Percentiles rank a stretch among this genome's conserved stretches.
These are phyloP conservation scores for Themeda triandra DNA, from an alignment of 176 grass and related monocot genomes.

Conservation along the genomic window DNA sequence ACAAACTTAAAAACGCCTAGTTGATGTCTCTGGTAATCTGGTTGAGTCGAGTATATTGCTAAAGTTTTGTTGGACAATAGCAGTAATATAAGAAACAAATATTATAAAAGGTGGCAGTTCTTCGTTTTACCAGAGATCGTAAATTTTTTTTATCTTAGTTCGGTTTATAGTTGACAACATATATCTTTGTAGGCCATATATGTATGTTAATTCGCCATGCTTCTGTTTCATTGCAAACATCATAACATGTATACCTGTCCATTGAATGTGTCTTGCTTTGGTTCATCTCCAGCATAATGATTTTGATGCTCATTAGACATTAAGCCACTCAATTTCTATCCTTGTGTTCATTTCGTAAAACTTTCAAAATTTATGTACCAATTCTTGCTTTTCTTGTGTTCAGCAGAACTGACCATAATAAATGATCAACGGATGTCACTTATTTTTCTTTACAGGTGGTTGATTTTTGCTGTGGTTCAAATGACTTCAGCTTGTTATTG, in stretches of 20 bases:
- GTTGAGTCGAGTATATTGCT: background rate
- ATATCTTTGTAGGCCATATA: background rate
- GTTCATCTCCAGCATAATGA: background rate
- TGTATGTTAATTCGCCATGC: constrained; percentile 2
- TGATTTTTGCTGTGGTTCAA: constrained; percentile 95
- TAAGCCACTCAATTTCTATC: background rate
- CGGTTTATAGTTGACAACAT: background rate
- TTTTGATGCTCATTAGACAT: background rate
- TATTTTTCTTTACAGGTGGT: constrained; percentile 52
- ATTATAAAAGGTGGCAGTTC: background rate
- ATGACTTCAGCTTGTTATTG: constrained; percentile 87
- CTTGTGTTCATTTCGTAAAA: background rate
- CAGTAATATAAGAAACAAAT: background rate
- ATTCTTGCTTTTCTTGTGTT: background rate
- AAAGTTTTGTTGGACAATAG: background rate
- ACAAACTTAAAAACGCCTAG: background rate
- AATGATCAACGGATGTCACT: background rate
- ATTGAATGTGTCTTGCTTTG: background rate
- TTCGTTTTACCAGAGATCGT: background rate
- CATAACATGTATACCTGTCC: background rate
- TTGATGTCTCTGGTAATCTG: background rate
- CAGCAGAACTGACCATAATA: background rate
- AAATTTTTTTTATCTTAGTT: background rate
- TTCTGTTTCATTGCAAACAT: background rate
- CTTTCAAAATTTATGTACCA: background rate